These are phyloP conservation scores for Juglanconis oblonga DNA, from an alignment of 2,329 filamentous ascomycete genomes.

Conservation along the genomic window DNA sequence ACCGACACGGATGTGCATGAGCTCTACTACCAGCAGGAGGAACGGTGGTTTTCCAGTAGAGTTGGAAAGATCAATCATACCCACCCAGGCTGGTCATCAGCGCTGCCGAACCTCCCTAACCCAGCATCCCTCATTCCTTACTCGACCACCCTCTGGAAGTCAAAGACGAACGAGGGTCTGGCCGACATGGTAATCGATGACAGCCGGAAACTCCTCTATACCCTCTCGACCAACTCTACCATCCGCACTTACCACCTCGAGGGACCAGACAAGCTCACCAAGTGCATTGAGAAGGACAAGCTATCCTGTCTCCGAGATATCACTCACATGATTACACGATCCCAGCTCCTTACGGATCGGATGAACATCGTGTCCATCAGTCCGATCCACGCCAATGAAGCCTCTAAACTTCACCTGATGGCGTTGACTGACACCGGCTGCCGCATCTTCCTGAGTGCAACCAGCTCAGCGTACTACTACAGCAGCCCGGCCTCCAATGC, in stretches of 20 bases:
- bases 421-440: slow-evolving; percentile 88
- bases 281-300: slow-evolving; percentile 65
- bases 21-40: slow-evolving; percentile 93
- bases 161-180: slow-evolving; percentile 60
- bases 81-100: slow-evolving; percentile 65
- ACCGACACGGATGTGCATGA: slow-evolving; percentile 87
- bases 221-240: slow-evolving; percentile 81
- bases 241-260: slow-evolving; percentile 92
- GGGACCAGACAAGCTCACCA: slow-evolving; percentile 55
- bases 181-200: slow-evolving; percentile 85
- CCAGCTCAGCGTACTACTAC: slow-evolving; percentile 68
- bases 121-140: slow-evolving; percentile 40
- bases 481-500: slow-evolving; percentile 57
- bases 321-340: slow-evolving; percentile 77
- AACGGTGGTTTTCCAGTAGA: slow-evolving; percentile 90
- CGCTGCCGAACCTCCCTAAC: slow-evolving; percentile 50
- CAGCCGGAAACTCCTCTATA: slow-evolving; percentile 83
- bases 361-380: slow-evolving; percentile 81
- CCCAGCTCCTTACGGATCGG: slow-evolving; percentile 65
- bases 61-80: slow-evolving; percentile 90
- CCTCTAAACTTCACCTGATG: slow-evolving; percentile 82
- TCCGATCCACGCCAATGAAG: slow-evolving; percentile 75
- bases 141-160: slow-evolving; percentile 46
- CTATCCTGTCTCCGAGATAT: slow-evolving; percentile 67
- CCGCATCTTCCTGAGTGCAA: slow-evolving; percentile 87